These are phyloP conservation scores for Phytophthora tentaculata DNA, from an alignment of 352 stramenopile genomes.

Conservation along the genomic window DNA sequence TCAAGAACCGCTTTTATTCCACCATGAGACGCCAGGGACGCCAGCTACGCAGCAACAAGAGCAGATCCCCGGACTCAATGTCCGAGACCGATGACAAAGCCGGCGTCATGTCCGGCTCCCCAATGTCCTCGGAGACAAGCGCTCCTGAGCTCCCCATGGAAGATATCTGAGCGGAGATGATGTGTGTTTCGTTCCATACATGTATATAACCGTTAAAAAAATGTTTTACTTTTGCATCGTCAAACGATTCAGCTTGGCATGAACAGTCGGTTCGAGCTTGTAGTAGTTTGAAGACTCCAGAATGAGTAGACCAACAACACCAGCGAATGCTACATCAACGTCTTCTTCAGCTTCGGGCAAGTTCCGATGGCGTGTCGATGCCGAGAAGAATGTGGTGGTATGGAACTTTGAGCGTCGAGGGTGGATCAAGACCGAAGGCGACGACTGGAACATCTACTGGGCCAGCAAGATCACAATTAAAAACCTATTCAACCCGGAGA, in stretches of 20 bases:
- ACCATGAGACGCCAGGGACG: conserved; percentile 73
- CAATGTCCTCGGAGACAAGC: conserved; percentile 31
- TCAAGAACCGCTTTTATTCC: conserved; percentile 97
- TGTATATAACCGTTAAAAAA: conserved; percentile 17
- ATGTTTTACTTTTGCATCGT: neutral
- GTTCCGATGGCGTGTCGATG: conserved; percentile 73
- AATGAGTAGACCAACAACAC: conserved; percentile 6
- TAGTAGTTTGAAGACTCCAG: neutral
- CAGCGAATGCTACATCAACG: conserved; percentile 9
- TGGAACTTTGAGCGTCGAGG: conserved; percentile 88
- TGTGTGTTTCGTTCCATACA: neutral
- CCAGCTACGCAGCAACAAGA: conserved; percentile 52
- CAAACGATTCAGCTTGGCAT: neutral
- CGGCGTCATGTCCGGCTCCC: conserved; percentile 17
- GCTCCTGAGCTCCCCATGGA: conserved; percentile 14
- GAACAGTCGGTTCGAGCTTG: conserved; percentile 16
- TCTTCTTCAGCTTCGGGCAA: conserved; percentile 26
- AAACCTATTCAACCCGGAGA: conserved; percentile 91
- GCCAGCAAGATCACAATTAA: conserved; percentile 90
- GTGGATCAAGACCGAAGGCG: conserved; percentile 81
- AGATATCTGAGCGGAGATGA: conserved; percentile 16
- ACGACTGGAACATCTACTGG: conserved; percentile 96
- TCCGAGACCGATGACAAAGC: conserved; percentile 35
- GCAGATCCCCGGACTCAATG: conserved; percentile 21
- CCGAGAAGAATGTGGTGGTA: conserved; percentile 82